Evolutionary conservation across 306 rosid species (phyloP).

Genomic region (Arachis hypogaea): DNA sequence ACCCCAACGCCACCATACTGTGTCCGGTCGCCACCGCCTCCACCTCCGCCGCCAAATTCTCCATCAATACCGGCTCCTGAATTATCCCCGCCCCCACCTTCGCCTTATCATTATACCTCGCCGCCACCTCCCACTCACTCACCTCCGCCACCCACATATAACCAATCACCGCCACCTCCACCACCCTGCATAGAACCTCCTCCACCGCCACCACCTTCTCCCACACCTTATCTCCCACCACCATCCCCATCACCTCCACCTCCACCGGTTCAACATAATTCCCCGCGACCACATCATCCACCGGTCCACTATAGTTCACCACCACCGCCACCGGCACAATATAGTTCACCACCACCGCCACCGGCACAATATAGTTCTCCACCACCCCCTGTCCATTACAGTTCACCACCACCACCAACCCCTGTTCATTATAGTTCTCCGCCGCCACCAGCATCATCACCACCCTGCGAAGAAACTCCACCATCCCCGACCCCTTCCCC

Average conservation of each 20-base stretch:
- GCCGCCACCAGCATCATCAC: slow-evolving; percentile 50
- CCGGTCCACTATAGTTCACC: slow-evolving; percentile 35
- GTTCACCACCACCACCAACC: slow-evolving; percentile 44
- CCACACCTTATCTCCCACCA: slow-evolving; percentile 6
- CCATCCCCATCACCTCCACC: slow-evolving; percentile 38
- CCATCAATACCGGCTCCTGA: slow-evolving; percentile 46
- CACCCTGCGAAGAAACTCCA: slow-evolving; percentile 51
- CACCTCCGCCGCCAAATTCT: slow-evolving; percentile 32
- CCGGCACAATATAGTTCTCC: slow-evolving; percentile 36
- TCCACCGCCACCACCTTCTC: slow-evolving; percentile 51
- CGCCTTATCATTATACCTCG: slow-evolving; percentile 42
- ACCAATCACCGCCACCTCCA: slow-evolving; percentile 63
- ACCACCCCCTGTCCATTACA: slow-evolving; percentile 48
- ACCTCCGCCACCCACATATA: slow-evolving; percentile 53
- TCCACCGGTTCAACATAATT: background rate
- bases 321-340: slow-evolving; percentile 10
- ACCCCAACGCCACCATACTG: slow-evolving; percentile 17
- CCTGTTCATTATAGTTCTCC: slow-evolving; percentile 32
- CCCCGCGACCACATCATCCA: slow-evolving; percentile 26
- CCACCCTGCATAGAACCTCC: slow-evolving; percentile 70
- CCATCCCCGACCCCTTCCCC: slow-evolving; percentile 50
- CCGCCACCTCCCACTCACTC: slow-evolving; percentile 53
- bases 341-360: slow-evolving; percentile 43
- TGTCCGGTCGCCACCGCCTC: slow-evolving; percentile 32
- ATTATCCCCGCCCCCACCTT: slow-evolving; percentile 38